These are phyloP conservation scores for Glycine latifolia DNA, from an alignment of 306 rosid genomes.

Conservation along the genomic window DNA sequence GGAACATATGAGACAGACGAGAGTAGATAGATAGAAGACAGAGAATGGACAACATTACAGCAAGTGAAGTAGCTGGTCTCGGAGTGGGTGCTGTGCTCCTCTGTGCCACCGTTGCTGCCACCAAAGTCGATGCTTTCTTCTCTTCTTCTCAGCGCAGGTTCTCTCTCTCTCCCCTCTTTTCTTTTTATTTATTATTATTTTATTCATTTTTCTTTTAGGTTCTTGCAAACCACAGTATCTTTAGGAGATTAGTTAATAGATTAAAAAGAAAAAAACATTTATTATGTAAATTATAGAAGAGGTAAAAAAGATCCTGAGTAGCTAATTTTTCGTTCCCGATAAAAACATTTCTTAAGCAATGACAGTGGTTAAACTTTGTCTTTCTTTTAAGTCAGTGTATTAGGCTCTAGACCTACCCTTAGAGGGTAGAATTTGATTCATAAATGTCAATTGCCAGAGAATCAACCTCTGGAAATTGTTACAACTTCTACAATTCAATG, in stretches of 20 bases:
- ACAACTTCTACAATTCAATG: not conserved
- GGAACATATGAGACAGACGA: fast-evolving
- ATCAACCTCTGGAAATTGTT: not conserved
- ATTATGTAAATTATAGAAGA: no score
- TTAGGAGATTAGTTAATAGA: no score
- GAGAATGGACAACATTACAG: conserved; percentile 78
- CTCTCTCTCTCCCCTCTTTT: not conserved
- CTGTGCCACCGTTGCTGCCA: conserved; percentile 86
- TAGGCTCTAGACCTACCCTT: no score
- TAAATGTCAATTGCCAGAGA: not conserved
- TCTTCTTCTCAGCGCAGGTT: conserved; percentile 88
- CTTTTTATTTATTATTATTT: no score
- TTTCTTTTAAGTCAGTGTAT: no score
- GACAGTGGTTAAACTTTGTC: no score
- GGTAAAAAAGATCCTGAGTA: no score
- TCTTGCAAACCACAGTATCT: no score
- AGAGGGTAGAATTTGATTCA: not conserved
- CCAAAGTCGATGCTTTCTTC: conserved; percentile 82
- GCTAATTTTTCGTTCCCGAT: no score
- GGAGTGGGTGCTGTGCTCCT: conserved; percentile 83
- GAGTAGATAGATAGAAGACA: not conserved
- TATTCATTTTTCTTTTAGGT: no score
- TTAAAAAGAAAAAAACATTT: no score
- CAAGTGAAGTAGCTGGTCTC: conserved; percentile 85
- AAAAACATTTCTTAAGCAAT: no score